Percentiles rank a stretch among this genome's conserved stretches.
Conservation (phyloP, 345 rosid genomes). For the Chamaenerion angustifolium region DNA sequence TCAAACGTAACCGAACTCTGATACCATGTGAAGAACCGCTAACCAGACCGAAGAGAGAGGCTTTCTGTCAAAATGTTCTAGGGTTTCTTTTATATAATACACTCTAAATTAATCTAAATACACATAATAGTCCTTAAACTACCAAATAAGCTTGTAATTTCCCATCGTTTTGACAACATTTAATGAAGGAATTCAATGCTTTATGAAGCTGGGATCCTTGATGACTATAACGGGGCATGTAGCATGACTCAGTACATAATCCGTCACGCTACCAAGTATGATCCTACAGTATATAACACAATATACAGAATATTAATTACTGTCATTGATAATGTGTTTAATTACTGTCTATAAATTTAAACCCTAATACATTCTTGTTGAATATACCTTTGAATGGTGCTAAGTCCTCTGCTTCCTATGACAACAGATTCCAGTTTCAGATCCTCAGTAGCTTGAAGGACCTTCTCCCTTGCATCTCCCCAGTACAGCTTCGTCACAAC, state of each 20-base stretch:
- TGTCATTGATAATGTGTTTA: background rate
- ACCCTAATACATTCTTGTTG: background rate
- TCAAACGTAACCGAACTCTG: no score
- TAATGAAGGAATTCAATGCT: background rate
- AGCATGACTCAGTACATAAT: constrained; percentile 23
- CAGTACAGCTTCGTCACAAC: constrained; percentile 64
- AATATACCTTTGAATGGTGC: constrained; percentile 77
- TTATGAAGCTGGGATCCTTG: constrained; percentile 14
- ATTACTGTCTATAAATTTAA: background rate
- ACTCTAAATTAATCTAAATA: no score
- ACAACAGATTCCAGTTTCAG: constrained; percentile 74
- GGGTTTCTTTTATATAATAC: no score
- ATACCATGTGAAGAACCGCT: no score
- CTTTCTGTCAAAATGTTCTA: no score
- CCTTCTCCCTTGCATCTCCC: constrained; percentile 89
- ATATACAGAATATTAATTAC: background rate
- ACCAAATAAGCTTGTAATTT: no score
- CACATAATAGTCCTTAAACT: no score
- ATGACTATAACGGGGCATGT: constrained; percentile 33
- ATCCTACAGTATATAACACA: constrained; percentile 28
- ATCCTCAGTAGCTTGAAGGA: constrained; percentile 57
- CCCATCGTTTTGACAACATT: no score
- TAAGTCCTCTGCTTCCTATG: constrained; percentile 94
- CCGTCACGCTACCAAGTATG: constrained; percentile 45
- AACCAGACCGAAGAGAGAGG: no score